Base-by-base conservation (phyloP, 1,284 basidiomycete genomes). In the Rhodotorula mucilaginosa region DNA sequence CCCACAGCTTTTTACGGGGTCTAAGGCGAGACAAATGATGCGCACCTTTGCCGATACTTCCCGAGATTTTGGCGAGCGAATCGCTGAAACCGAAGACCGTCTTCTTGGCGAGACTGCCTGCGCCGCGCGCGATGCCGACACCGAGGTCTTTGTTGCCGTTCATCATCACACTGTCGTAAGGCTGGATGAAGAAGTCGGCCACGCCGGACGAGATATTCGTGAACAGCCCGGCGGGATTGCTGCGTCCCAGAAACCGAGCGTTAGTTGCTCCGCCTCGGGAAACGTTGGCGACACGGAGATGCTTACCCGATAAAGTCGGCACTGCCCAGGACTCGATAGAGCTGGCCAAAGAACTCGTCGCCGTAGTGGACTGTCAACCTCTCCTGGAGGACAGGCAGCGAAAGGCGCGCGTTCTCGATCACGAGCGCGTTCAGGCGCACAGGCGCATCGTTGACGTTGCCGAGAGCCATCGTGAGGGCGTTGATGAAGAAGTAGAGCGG, bases 181-280 rank as follows among this genome's bases (percentile, higher is more conserved):
- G 97, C 82, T 98, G 97, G 79, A 99, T 98, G 85, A 99, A 99
- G 77, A 99, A 95, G 81, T 99, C 97, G 61, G 92, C 91, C 13
- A 99, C 93, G n/a, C 97, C 97, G 34, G 94, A 97, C 79, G 93
- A 96, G 79, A 99, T 95, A 79, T 98, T 99, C 73, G 92, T 97
- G 85, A 99, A 99, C 64, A 99, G 85, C 19, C 96, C 96, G 46
- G 98, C 93, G 8, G 96, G 96, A 88, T 83, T 83, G 39, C 82
- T 71, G 64, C 34, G 31, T 23, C 2, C 4, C 39, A 44, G 26
- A 47, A 39, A 23, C 10, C 6, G 3, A 54, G 13, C n/a, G 19
- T 52, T 39, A 61, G 49, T 44, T 44, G 39, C 39, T 44, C 12
- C 12, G 39, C n/a, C 6, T 8, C 31, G 34, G 29, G 21, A 16